phyloP scores from a whole-genome alignment of 371 early-diverging fungal species.

The Lichtheimia ramosa region DNA sequence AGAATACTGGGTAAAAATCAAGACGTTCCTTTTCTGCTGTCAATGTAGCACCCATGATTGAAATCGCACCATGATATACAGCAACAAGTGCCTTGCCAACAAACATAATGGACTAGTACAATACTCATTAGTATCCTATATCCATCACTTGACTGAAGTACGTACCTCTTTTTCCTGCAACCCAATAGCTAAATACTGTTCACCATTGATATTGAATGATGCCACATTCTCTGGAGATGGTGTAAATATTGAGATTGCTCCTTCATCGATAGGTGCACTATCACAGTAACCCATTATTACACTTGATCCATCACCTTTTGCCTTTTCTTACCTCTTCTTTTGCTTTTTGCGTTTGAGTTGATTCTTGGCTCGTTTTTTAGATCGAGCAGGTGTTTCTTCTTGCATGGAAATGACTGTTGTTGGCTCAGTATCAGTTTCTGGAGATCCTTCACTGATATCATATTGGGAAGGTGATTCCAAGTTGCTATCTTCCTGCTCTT shows the following conservation, averaged over 20 bases:
- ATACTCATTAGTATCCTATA: not conserved
- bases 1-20: conserved; percentile 51
- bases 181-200: conserved; percentile 18
- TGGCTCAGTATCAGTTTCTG: not conserved
- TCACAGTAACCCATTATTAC: not conserved
- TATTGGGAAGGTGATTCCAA: not conserved
- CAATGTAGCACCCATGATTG: conserved; percentile 41
- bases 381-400: not conserved
- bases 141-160: too few species aligned
- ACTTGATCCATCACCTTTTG: not conserved
- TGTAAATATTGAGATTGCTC: conserved; percentile 14
- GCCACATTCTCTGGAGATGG: conserved; percentile 11
- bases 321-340: not conserved
- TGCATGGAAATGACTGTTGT: not conserved
- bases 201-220: conserved; percentile 8
- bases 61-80: conserved; percentile 42
- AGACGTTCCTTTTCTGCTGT: conserved; percentile 15
- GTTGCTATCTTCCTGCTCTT: too few species aligned
- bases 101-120: conserved; percentile 50
- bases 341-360: not conserved
- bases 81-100: conserved; percentile 51
- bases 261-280: conserved; percentile 1
- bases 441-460: not conserved
- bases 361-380: not conserved
- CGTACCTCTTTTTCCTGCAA: conserved; percentile 22